Conservation (phyloP, 2,329 filamentous ascomycete species). For the Talaromyces funiculosus region DNA sequence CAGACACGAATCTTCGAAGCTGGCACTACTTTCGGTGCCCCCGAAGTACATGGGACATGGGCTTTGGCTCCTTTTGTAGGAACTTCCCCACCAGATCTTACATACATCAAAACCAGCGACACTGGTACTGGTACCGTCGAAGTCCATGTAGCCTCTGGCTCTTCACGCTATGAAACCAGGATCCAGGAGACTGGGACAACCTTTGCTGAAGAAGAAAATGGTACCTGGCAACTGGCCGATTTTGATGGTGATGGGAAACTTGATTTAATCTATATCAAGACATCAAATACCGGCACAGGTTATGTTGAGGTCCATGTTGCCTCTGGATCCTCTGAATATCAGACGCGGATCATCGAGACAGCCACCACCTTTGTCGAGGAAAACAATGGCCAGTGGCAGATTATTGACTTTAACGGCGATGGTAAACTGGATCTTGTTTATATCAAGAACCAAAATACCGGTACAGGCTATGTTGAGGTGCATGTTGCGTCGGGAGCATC, state of each 20-base stretch:
- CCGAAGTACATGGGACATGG: background rate
- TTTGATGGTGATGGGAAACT: slow-evolving; percentile 13
- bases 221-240: slow-evolving; percentile 14
- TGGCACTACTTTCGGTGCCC: background rate
- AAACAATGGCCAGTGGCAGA: slow-evolving; percentile 15
- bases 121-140: slow-evolving; percentile 18
- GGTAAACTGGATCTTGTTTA: slow-evolving; percentile 16
- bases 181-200: slow-evolving; percentile 64
- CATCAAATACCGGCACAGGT: slow-evolving; percentile 15
- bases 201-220: slow-evolving; percentile 23
- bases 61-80: background rate
- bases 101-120: slow-evolving; percentile 16
- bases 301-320: slow-evolving; percentile 17
- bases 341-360: slow-evolving; percentile 58
- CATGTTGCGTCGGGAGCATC: slow-evolving; percentile 16
- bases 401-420: slow-evolving; percentile 15
- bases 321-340: slow-evolving; percentile 13
- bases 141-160: slow-evolving; percentile 15
- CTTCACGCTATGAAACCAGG: slow-evolving; percentile 38
- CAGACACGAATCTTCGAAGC: background rate
- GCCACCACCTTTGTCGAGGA: slow-evolving; percentile 51
- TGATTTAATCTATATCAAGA: slow-evolving; percentile 18
- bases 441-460: slow-evolving; percentile 16
- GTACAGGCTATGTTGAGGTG: slow-evolving; percentile 15
- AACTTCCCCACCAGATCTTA: slow-evolving; percentile 9